These are phyloP conservation scores for Westerdykella ornata DNA, from an alignment of 2,329 filamentous ascomycete species.

Conservation along the genomic window DNA sequence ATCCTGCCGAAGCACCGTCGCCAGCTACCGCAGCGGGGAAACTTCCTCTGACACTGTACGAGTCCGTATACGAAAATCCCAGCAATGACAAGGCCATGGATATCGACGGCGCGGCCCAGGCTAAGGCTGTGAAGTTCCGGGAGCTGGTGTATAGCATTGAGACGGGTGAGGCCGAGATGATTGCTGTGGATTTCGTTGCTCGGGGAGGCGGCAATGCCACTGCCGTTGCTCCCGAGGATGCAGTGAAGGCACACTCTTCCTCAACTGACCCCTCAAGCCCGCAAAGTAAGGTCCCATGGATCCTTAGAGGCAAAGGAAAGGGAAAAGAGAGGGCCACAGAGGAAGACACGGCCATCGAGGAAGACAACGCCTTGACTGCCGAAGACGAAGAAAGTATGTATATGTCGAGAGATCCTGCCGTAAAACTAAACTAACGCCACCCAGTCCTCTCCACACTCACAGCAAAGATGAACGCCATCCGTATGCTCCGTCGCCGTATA, in stretches of 20 bases:
- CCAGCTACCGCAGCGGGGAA: slow-evolving; percentile 61
- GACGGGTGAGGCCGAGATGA: slow-evolving; percentile 95
- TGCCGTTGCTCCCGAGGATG: slow-evolving; percentile 35
- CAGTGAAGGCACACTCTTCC: slow-evolving; percentile 28
- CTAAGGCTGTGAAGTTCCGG: slow-evolving; percentile 60
- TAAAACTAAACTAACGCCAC: slow-evolving; percentile 5
- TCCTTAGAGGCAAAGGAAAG: slow-evolving; percentile 40
- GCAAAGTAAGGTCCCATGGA: too few relatives aligned
- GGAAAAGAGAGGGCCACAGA: slow-evolving; percentile 42
- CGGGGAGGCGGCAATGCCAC: slow-evolving; percentile 76
- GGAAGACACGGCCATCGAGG: slow-evolving; percentile 32
- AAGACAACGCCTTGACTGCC: slow-evolving; percentile 42
- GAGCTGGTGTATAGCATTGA: slow-evolving; percentile 83
- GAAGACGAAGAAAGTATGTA: slow-evolving; percentile 56
- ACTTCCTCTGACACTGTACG: slow-evolving; percentile 85
- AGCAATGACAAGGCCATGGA: slow-evolving; percentile 39
- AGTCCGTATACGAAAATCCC: slow-evolving; percentile 52
- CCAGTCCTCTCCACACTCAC: slow-evolving; percentile 62
- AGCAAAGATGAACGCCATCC: slow-evolving; percentile 85
- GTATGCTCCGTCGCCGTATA: slow-evolving; percentile 68
- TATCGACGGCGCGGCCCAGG: slow-evolving; percentile 58
- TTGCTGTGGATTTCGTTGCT: slow-evolving; percentile 88
- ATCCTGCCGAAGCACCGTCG: slow-evolving; percentile 54
- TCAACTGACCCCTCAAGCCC: slow-evolving; percentile 3
- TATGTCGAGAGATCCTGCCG: slow-evolving; percentile 12